Conservation (phyloP, 352 stramenopile genomes). For the Phytophthora tentaculata region DNA sequence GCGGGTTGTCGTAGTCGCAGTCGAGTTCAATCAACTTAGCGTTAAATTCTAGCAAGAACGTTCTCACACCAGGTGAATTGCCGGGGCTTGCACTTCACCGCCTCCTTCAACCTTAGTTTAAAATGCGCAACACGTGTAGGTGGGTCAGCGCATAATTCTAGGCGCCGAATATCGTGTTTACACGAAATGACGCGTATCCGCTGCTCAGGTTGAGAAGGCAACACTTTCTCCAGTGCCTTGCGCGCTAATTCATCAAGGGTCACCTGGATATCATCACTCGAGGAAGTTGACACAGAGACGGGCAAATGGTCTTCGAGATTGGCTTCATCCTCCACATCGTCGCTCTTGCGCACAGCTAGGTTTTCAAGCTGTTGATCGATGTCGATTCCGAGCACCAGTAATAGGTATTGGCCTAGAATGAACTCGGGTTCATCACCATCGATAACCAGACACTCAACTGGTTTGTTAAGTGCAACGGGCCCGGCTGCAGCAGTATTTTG, state of each 20-base stretch:
- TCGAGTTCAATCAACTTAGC: not conserved
- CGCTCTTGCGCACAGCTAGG: not conserved
- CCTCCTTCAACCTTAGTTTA: not conserved
- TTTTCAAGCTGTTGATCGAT: not conserved
- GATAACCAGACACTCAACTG: not conserved
- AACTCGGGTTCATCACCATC: not conserved
- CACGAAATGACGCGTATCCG: not conserved
- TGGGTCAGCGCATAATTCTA: not conserved
- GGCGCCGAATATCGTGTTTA: not conserved
- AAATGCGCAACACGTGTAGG: not conserved
- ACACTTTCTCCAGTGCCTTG: not conserved
- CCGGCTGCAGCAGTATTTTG: not conserved
- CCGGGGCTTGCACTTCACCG: slow-evolving; percentile 2
- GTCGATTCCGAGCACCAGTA: not conserved
- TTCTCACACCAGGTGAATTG: not conserved
- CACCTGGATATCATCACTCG: not conserved
- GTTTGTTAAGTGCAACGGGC: not conserved
- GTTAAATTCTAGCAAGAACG: slow-evolving; percentile 18
- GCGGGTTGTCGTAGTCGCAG: not conserved
- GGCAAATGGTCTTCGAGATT: not conserved
- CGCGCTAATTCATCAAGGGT: not conserved
- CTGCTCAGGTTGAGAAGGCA: not conserved
- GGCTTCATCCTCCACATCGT: not conserved
- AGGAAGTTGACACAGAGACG: not conserved
- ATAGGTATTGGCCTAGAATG: not conserved